Evolutionary conservation across 176 grass and related monocot species (phyloP), one percentile per base, ranked within the genome.

Genomic region (Dactylis glomerata): DNA sequence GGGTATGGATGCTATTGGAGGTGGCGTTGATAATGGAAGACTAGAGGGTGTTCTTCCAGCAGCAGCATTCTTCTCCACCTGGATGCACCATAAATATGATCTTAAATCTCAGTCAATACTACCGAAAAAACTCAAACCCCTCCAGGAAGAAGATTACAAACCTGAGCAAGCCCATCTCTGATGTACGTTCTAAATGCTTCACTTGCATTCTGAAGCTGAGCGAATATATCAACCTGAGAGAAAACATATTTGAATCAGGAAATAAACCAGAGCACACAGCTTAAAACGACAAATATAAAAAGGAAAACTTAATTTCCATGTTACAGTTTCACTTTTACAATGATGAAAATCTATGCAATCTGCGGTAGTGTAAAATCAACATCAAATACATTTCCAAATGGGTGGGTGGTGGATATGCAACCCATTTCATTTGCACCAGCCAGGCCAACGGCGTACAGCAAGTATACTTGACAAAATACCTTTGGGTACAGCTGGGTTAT

Each of bases 101-200:
- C 10, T 70, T 54, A 10, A 49, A 82, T 27, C 42, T 47, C 62
- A 51, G 54, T 49, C 2, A 41, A 83, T 8, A 64, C n/a, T 55
- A 71, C 3, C 36, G 44, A 55, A 36, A 28, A 30, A 46, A 14
- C 22, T 73, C 7, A 56, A 74, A 67, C 30, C 13, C 22, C 3
- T 65, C 32, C 10, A 55, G 3, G 12, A 42, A n/a, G 22, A 3
- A 79, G 50, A 61, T 80, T 77, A 68, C 77, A 38, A 87, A 99
- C 96, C 93, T 99, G 93, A 59, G 91, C 88, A 40, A 99, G 78
- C 50, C 96, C 93, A 85, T 99, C 93, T 92, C 96, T 93, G 70
- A 99, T 99, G 73, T 99, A 99, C 15, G 96, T 99, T 91, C 96
- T 94, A 83, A 99, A 99, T 52, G 96, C 96, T 89, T 96, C 96